Percentiles rank a stretch among this genome's conserved stretches.
Conservation (phyloP, 163 green algal species). For the Chloromonas sp. region DNA sequence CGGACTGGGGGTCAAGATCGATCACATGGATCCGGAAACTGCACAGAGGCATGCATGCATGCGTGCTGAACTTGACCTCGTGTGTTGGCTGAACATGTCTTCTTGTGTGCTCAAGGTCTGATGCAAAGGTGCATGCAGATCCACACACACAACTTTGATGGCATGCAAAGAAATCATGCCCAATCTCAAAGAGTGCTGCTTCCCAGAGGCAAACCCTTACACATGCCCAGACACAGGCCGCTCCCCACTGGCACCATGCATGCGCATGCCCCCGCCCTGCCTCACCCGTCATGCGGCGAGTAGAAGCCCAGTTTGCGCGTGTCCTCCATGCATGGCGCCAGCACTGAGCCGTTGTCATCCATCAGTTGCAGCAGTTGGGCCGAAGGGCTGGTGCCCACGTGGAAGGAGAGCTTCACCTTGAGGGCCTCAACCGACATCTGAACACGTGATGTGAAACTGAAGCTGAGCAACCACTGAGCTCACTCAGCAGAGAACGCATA, state of each 20-base stretch:
- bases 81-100: too few relatives aligned
- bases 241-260: too few relatives aligned
- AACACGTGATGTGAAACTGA: neutral
- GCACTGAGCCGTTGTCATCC: constrained; percentile 49
- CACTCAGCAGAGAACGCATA: neutral
- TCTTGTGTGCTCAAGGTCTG: too few relatives aligned
- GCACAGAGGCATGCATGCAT: constrained; percentile 8
- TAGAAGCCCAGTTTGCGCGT: constrained; percentile 86
- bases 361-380: constrained; percentile 67
- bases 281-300: constrained; percentile 55
- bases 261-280: too few relatives aligned
- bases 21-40: constrained; percentile 83
- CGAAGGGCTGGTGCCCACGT: constrained; percentile 74
- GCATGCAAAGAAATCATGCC: too few relatives aligned
- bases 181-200: too few relatives aligned
- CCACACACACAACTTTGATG: too few relatives aligned
- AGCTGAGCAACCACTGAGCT: neutral
- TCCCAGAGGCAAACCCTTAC: too few relatives aligned
- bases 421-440: constrained; percentile 80
- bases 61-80: neutral
- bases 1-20: constrained; percentile 81
- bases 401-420: constrained; percentile 87
- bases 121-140: too few relatives aligned
- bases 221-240: too few relatives aligned
- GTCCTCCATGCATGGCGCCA: constrained; percentile 61